A percentile compares a stretch with the other conserved stretches of the same genome.
These are phyloP conservation scores for Fusarium dimerum DNA, from an alignment of 2,329 filamentous ascomycete genomes.

Conservation along the genomic window DNA sequence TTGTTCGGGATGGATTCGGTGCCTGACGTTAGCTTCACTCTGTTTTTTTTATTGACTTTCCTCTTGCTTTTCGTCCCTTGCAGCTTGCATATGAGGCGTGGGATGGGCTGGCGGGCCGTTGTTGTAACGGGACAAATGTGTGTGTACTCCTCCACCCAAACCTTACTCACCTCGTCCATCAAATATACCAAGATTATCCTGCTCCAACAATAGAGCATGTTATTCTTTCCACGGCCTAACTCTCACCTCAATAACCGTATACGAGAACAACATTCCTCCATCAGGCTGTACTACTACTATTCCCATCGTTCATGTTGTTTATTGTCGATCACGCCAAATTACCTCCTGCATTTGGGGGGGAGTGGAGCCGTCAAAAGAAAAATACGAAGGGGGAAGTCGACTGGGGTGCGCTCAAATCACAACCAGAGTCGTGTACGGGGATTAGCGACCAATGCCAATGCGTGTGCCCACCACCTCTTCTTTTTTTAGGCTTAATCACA, in stretches of 20 bases:
- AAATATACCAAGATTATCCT: too few relatives aligned
- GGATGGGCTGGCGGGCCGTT: neutral
- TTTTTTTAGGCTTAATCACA: constrained; percentile 24
- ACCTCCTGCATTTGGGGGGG: constrained; percentile 10
- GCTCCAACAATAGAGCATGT: too few relatives aligned
- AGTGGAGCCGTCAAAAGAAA: constrained; percentile 18
- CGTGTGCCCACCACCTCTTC: constrained; percentile 6
- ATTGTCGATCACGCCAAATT: constrained; percentile 23
- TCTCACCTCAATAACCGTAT: too few relatives aligned
- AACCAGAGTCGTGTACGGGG: constrained; percentile 4
- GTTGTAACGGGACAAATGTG: too few relatives aligned
- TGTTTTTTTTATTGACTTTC: constrained; percentile 4
- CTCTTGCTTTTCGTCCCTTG: constrained; percentile 16
- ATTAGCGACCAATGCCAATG: constrained; percentile 14
- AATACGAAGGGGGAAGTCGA: constrained; percentile 1
- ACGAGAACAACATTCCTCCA: constrained; percentile 2
- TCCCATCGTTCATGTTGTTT: constrained; percentile 9
- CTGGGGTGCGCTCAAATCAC: constrained; percentile 19
- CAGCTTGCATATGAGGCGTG: constrained; percentile 1
- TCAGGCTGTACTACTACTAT: constrained; percentile 9
- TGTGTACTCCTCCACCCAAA: too few relatives aligned
- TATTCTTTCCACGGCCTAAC: too few relatives aligned
- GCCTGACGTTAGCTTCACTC: constrained; percentile 6
- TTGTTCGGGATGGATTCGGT: neutral
- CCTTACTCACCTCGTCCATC: too few relatives aligned